A percentile compares a stretch with the other conserved stretches of the same genome.
Conservation (phyloP, 495 filamentous ascomycete genomes). For the Penicillium crystallinum region DNA sequence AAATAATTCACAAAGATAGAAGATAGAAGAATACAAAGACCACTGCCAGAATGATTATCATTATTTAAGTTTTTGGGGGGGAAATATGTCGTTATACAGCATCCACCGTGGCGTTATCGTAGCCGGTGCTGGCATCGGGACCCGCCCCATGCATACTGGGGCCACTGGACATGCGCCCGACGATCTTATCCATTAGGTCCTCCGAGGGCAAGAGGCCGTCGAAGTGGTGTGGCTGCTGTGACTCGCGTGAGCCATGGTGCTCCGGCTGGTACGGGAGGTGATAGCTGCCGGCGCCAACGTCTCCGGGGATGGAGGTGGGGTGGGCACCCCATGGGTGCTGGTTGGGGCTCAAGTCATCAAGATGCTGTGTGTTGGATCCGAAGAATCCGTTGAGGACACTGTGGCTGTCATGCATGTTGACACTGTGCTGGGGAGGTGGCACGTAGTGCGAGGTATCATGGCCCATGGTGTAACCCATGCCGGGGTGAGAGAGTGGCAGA, state of each 20-base stretch:
- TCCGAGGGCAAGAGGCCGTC: slow-evolving; percentile 36
- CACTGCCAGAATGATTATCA: slow-evolving; percentile 26
- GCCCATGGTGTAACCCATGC: slow-evolving; percentile 30
- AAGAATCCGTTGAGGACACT: slow-evolving; percentile 34
- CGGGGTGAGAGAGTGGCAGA: slow-evolving; percentile 32
- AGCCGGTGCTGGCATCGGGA: slow-evolving; percentile 28
- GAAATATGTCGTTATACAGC: slow-evolving; percentile 20
- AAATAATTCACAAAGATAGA: slow-evolving; percentile 5
- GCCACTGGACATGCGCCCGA: slow-evolving; percentile 35
- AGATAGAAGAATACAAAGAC: slow-evolving; percentile 21
- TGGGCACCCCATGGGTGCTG: slow-evolving; percentile 36
- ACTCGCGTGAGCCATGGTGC: slow-evolving; percentile 33
- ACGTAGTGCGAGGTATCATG: slow-evolving; percentile 35
- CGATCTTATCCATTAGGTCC: slow-evolving; percentile 40
- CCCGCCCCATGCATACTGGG: slow-evolving; percentile 37
- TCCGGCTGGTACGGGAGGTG: slow-evolving; percentile 34
- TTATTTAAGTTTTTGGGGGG: slow-evolving; percentile 15
- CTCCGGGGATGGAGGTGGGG: slow-evolving; percentile 28
- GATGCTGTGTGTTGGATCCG: slow-evolving; percentile 26
- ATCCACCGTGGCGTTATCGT: slow-evolving; percentile 35
- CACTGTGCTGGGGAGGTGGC: slow-evolving; percentile 27
- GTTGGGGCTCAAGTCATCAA: slow-evolving; percentile 35
- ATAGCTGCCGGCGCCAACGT: slow-evolving; percentile 29
- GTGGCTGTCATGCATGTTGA: slow-evolving; percentile 35
- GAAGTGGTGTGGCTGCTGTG: slow-evolving; percentile 32